Base-by-base conservation (phyloP, 2,329 filamentous ascomycete species). In the Aspergillus latus region DNA sequence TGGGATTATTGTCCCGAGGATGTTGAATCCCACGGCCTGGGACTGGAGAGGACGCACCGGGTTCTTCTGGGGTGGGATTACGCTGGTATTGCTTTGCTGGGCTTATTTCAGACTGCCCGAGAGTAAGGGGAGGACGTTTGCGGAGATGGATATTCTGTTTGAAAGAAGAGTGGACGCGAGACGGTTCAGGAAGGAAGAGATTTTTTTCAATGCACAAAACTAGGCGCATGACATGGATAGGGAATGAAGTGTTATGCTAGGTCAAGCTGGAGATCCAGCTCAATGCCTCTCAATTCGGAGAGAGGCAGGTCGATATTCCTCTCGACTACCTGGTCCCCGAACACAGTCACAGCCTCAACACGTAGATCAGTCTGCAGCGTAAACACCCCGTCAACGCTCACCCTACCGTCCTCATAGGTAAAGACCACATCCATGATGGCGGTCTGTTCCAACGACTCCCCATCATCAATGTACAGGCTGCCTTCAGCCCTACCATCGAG, bases 1-100 rank as follows among this genome's bases (percentile, higher is more conserved):
- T 62, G 86, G 84, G 37, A 86, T 94, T 3, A 74, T 96, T 36
- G 92, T 89, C 0, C 62, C 62, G 44, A 57, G 60, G 26, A 60
- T 62, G 51, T 53, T 65, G 36, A 59, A 61, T 39, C 43, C 57
- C 7, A 60, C 68, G 1, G 66, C 66, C 1, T 76, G 72, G 72
- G 67, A 74, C 49, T 75, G 72, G 72, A 67, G 67, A 21, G 69
- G 68, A 3, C 68, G 69, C 46, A 62, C 68, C 2, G 73, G 68
- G 10, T 78, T 76, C 64, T 78, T 79, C 63, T 79, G 74, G 71
- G 74, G 66, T 6, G 72, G 70, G 10, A 66, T 72, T 4, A 67
- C 67, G 43, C 51, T 68, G 4, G 52, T 75, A 4, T 72, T 70
- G 44, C 52, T 72, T 9, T 43, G 74, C 4, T 80, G 76, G 77